Evolutionary conservation across 140 eudicot genomes (phyloP), one percentile per base, ranked within the genome.

Genomic region (Stevia rebaudiana): DNA sequence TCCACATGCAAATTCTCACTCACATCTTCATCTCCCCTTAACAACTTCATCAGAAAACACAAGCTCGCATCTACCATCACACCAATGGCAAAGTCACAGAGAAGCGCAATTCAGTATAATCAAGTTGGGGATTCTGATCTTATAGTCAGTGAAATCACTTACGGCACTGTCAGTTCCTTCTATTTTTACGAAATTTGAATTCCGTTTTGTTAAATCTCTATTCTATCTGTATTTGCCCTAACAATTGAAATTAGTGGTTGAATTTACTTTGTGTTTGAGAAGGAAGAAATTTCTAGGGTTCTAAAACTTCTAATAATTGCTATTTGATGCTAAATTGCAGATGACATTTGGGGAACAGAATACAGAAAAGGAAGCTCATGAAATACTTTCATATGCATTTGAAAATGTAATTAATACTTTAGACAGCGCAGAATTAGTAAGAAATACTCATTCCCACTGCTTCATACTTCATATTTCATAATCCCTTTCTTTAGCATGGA

Each of bases 291-390:
- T 48, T 58, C 6, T 33, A 21, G 59, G 47, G 8, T 73, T 61
- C 36, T n/a, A n/a, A n/a, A n/a, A n/a, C n/a, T n/a, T n/a, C n/a
- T 74, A 40, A 35, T 68, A 15, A 63, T 70, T 62, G n/a, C 31
- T 30, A 10, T 43, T 54, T 69, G 41, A 3, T 66, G 48, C 39
- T 58, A 19, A 61, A 39, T 67, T 74, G 16, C 84, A 85, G 96
- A 92, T 92, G 98, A 92, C 98, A 23, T 92, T 83, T 78, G 98
- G 96, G 68, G 78, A 92, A 76, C 98, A 92, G 78, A 92, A 92
- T 57, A 88, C 96, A 17, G 98, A 92, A 79, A 88, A 92, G 70
- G 98, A 92, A 67, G 96, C 98, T 73, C 98, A 92, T 67, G 94
- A 92, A 42, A 79, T 82, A 18, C 94, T 92, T 42, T 74, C 78